These are phyloP conservation scores for Russula vinacea DNA, from an alignment of 768 basidiomycete species.

Conservation along the genomic window DNA sequence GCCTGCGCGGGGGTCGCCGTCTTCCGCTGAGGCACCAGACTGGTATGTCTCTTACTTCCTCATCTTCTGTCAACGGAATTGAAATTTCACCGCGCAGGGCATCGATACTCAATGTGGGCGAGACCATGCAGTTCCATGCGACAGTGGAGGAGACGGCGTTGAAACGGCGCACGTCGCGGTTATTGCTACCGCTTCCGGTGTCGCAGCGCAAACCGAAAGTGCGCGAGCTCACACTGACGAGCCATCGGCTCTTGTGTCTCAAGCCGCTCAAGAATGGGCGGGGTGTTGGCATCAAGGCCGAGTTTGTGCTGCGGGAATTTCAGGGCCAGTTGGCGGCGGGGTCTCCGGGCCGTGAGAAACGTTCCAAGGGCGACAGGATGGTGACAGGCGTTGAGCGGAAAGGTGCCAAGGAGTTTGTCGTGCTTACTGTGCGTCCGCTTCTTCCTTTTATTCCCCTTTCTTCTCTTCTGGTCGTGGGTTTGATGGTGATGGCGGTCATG, in stretches of 20 bases:
- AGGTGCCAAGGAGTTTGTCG: slow-evolving; percentile 56
- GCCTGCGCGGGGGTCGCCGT: slow-evolving; percentile 40
- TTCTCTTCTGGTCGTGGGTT: too few relatives aligned
- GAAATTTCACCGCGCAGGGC: slow-evolving; percentile 31
- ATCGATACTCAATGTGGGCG: slow-evolving; percentile 44
- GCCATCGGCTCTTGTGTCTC: slow-evolving; percentile 53
- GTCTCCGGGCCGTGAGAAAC: slow-evolving; percentile 46
- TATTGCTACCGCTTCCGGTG: slow-evolving; percentile 49
- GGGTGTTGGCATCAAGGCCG: slow-evolving; percentile 48
- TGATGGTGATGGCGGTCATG: too few relatives aligned
- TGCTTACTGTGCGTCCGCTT: slow-evolving; percentile 52
- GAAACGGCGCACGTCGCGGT: slow-evolving; percentile 54
- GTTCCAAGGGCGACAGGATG: slow-evolving; percentile 38
- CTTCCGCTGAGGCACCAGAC: slow-evolving; percentile 36
- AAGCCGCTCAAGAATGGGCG: slow-evolving; percentile 45
- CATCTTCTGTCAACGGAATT: not conserved
- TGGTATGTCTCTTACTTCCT: slow-evolving; percentile 41
- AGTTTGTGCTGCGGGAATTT: slow-evolving; percentile 43
- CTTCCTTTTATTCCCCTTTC: not conserved
- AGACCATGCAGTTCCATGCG: slow-evolving; percentile 50
- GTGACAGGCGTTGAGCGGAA: slow-evolving; percentile 51
- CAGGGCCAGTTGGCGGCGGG: slow-evolving; percentile 31
- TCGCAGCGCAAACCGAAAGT: slow-evolving; percentile 49
- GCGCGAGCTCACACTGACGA: slow-evolving; percentile 56
- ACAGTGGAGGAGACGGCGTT: slow-evolving; percentile 53